A percentile compares a stretch with the other conserved stretches of the same genome.
phyloP scores from a whole-genome alignment of 2,329 filamentous ascomycete genomes.

The Cryphonectria carpinicola region DNA sequence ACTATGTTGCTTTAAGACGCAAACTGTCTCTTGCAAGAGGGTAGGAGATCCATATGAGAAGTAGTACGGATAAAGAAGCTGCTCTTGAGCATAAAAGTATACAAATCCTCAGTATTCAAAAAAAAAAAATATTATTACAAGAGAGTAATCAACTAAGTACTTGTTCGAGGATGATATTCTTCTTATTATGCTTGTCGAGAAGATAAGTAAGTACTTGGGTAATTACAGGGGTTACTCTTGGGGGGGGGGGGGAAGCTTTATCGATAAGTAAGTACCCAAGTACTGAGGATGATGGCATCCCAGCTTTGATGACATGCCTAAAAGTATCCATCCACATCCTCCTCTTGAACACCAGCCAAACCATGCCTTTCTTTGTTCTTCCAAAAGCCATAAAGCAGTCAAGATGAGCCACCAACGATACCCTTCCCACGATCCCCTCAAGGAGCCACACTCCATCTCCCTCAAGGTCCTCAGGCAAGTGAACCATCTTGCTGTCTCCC shows the following conservation, averaged over 20 bases:
- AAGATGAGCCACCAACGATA: slow-evolving; percentile 63
- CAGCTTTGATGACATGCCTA: slow-evolving; percentile 6
- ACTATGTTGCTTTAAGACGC: neutral
- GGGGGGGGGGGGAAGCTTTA: slow-evolving; percentile 1
- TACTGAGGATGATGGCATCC: neutral
- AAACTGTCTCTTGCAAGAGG: too few species aligned
- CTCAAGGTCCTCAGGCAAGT: slow-evolving; percentile 73
- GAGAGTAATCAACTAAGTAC: too few species aligned
- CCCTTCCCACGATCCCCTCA: slow-evolving; percentile 60
- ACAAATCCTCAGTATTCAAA: too few species aligned
- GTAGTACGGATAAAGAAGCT: too few species aligned
- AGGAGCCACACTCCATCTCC: slow-evolving; percentile 79
- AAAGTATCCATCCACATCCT: too few species aligned
- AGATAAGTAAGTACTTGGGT: neutral
- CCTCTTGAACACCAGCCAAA: neutral
- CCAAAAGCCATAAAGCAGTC: neutral
- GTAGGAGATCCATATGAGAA: too few species aligned
- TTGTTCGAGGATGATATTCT: too few species aligned
- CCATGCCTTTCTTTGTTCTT: neutral
- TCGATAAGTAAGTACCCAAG: neutral
- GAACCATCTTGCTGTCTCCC: slow-evolving; percentile 7
- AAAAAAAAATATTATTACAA: too few species aligned
- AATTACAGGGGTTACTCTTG: neutral
- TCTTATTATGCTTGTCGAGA: too few species aligned
- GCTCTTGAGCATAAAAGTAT: too few species aligned